These are phyloP conservation scores for Puya raimondii DNA, from an alignment of 176 grass and related monocot species.

Conservation along the genomic window DNA sequence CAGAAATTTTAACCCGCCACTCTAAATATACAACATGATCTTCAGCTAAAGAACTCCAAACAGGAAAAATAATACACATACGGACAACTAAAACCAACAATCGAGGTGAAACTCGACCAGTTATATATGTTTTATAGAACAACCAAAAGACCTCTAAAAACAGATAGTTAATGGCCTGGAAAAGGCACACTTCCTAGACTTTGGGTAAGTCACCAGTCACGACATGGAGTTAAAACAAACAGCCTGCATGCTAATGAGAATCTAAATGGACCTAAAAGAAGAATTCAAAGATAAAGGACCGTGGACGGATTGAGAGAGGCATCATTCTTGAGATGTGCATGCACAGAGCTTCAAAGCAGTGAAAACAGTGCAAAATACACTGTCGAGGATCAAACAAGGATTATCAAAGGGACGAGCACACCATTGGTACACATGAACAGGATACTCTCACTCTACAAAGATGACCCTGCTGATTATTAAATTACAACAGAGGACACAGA, in stretches of 20 bases:
- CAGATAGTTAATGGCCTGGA: too few species aligned
- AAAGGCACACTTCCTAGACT: too few species aligned
- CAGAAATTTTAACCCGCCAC: too few species aligned
- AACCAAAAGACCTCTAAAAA: too few species aligned
- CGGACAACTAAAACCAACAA: too few species aligned
- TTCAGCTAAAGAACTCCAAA: too few species aligned
- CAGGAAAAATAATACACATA: too few species aligned
- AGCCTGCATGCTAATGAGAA: neutral
- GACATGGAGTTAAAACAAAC: neutral
- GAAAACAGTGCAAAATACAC: neutral
- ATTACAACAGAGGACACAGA: conserved; percentile 25
- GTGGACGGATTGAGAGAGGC: neutral
- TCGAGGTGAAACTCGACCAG: too few species aligned
- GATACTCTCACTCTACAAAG: conserved; percentile 11
- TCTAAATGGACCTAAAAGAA: neutral
- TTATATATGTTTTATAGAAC: too few species aligned
- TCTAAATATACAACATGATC: too few species aligned
- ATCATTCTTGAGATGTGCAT: neutral
- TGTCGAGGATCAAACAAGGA: conserved; percentile 1
- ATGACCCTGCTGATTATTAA: conserved; percentile 29
- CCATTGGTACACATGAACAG: conserved; percentile 5
- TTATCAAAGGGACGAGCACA: conserved; percentile 9
- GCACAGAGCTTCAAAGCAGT: neutral
- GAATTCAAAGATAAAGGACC: neutral
- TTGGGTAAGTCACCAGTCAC: too few species aligned